phyloP scores from a whole-genome alignment of 1,139 yeast genomes.

The Yamadazyma diddensiae region DNA sequence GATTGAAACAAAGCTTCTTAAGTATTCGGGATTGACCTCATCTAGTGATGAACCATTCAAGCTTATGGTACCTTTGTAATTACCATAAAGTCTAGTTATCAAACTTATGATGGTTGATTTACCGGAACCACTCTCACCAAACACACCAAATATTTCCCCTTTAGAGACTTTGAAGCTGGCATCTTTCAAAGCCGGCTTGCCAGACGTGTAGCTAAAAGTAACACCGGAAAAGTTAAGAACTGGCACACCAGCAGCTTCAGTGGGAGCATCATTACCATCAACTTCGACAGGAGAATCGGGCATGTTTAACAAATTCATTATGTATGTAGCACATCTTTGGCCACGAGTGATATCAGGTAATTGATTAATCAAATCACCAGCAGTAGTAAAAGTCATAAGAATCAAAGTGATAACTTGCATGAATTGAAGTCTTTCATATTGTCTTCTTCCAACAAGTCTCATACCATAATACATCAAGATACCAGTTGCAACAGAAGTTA shows the following conservation, averaged over 20 bases:
- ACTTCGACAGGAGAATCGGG: conserved; percentile 29
- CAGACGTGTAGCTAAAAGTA: conserved; percentile 45
- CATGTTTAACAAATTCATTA: conserved; percentile 43
- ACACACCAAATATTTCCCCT: conserved; percentile 57
- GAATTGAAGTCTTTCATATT: conserved; percentile 55
- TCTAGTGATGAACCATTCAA: conserved; percentile 43
- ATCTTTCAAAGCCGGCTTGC: conserved; percentile 26
- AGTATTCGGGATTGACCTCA: conserved; percentile 42
- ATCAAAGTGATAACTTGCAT: conserved; percentile 71
- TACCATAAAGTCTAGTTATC: conserved; percentile 49
- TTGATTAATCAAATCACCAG: conserved; percentile 56
- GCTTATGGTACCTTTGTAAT: conserved; percentile 30
- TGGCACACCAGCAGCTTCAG: conserved; percentile 8
- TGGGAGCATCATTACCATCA: conserved; percentile 23
- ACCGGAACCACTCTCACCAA: conserved; percentile 81
- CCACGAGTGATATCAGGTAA: conserved; percentile 81
- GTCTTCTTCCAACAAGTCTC: conserved; percentile 53
- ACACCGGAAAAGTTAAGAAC: conserved; percentile 42
- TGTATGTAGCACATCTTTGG: conserved; percentile 61
- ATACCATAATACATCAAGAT: conserved; percentile 75
- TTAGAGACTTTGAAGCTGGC: conserved; percentile 38
- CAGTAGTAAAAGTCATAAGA: conserved; percentile 67
- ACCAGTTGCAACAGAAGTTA: conserved; percentile 63
- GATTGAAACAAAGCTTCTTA: conserved; percentile 53
- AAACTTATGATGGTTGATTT: conserved; percentile 66